A percentile compares a stretch with the other conserved stretches of the same genome.
These are phyloP conservation scores for Trichoderma sp. DNA, from an alignment of 2,329 filamentous ascomycete species.

Conservation along the genomic window DNA sequence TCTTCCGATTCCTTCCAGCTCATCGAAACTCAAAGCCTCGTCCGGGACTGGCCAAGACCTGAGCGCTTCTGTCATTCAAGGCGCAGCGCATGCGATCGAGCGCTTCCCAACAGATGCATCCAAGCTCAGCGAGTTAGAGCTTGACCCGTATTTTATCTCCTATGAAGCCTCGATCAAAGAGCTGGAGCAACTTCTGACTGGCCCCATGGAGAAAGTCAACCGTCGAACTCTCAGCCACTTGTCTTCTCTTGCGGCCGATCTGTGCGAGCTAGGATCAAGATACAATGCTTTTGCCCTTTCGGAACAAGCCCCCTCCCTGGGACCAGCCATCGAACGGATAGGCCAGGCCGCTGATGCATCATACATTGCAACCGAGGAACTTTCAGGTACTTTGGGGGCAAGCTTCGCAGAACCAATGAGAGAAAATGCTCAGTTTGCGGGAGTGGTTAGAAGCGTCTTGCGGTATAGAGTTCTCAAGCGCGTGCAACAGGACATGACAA, in stretches of 20 bases:
- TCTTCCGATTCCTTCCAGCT: constrained; percentile 81
- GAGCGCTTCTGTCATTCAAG: constrained; percentile 40
- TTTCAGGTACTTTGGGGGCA: constrained; percentile 83
- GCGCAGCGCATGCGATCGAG: constrained; percentile 62
- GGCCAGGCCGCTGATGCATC: constrained; percentile 95
- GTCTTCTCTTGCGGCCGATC: constrained; percentile 78
- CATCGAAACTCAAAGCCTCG: constrained; percentile 76
- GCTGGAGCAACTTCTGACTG: constrained; percentile 81
- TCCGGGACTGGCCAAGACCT: constrained; percentile 40
- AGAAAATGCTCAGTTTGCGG: constrained; percentile 95
- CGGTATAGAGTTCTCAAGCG: constrained; percentile 90
- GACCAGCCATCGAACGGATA: constrained; percentile 88
- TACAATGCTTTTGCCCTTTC: constrained; percentile 97
- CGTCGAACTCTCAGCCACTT: constrained; percentile 84
- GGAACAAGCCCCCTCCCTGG: constrained; percentile 84
- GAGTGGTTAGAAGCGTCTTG: constrained; percentile 85
- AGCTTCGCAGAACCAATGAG: constrained; percentile 97
- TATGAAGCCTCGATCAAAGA: constrained; percentile 93
- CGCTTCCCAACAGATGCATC: constrained; percentile 81
- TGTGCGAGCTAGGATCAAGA: constrained; percentile 90
- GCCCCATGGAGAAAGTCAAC: constrained; percentile 96
- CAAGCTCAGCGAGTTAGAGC: constrained; percentile 79
- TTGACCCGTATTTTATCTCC: constrained; percentile 94
- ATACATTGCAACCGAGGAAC: constrained; percentile 91
- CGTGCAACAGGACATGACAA: constrained; percentile 96